Conservation (phyloP, 257 asterid genomes). For the Solanum medicagineum region DNA sequence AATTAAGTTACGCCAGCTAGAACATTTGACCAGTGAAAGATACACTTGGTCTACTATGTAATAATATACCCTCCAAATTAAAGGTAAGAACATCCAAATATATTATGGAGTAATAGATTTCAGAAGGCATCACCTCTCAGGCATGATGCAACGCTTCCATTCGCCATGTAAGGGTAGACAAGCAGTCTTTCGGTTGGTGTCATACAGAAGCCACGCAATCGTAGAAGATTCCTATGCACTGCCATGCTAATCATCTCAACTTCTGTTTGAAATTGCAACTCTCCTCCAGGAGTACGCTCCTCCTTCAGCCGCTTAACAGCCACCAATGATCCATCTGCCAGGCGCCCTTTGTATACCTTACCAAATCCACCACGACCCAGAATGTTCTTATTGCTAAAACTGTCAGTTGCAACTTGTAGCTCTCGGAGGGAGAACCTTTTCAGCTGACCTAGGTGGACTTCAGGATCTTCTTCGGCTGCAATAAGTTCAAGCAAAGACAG, state of each 20-base stretch:
- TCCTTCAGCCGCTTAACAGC: constrained; percentile 46
- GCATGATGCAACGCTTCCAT: constrained; percentile 52
- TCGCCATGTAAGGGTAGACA: constrained; percentile 48
- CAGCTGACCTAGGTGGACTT: constrained; percentile 44
- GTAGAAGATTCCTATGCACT: constrained; percentile 41
- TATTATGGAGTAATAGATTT: background rate
- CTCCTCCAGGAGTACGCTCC: constrained; percentile 54
- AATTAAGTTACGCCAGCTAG: background rate
- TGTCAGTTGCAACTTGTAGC: constrained; percentile 46
- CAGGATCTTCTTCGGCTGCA: constrained; percentile 49
- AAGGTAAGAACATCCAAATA: background rate
- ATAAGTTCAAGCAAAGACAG: background rate
- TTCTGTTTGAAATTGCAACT: constrained; percentile 48
- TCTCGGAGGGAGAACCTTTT: constrained; percentile 40
- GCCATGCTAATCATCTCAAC: constrained; percentile 56
- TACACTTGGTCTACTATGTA: background rate
- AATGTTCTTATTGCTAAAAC: constrained; percentile 39
- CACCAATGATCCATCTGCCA: constrained; percentile 42
- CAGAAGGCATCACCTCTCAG: constrained; percentile 25
- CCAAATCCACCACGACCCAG: constrained; percentile 53
- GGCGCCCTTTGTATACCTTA: constrained; percentile 42
- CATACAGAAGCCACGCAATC: constrained; percentile 45
- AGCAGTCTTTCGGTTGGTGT: constrained; percentile 44
- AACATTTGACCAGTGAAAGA: background rate
- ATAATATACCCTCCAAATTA: background rate